These are phyloP conservation scores for Acer campestre DNA, from an alignment of 345 rosid species.

Conservation along the genomic window DNA sequence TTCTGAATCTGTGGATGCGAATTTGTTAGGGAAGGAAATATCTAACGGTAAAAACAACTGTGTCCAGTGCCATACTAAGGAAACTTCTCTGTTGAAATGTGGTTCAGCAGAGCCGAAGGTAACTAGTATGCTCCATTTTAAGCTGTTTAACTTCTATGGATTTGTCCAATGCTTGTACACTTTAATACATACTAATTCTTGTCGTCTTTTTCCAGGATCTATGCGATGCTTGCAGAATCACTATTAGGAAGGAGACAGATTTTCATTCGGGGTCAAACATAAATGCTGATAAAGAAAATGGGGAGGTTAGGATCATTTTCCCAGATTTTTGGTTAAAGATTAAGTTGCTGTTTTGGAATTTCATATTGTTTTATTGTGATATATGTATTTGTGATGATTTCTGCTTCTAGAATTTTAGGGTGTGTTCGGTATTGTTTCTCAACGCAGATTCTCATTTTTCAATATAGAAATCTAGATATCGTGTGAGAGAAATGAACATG, in stretches of 20 bases:
- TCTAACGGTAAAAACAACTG: constrained; percentile 16
- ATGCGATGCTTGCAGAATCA: constrained; percentile 18
- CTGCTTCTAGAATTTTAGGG: background rate
- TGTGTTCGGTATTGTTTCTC: background rate
- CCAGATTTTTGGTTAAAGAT: constrained; percentile 3
- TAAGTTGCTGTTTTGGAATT: constrained; percentile 16
- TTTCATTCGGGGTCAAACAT: constrained; percentile 18
- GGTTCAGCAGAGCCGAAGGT: constrained; percentile 9
- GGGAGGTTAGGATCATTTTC: constrained; percentile 24
- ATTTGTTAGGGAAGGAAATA: constrained; percentile 15
- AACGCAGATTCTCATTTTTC: background rate
- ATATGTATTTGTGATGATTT: background rate
- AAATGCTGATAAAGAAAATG: constrained; percentile 17
- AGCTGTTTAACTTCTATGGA: background rate
- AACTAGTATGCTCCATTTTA: constrained; percentile 4
- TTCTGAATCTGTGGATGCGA: constrained; percentile 19
- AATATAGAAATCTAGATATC: background rate
- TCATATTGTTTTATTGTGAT: background rate
- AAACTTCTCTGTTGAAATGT: background rate
- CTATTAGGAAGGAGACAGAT: constrained; percentile 3
- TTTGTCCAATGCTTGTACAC: background rate
- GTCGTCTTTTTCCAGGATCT: constrained; percentile 23
- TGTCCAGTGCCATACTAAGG: background rate
- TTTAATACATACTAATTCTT: background rate
- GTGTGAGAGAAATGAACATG: background rate